A percentile compares a stretch with the other conserved stretches of the same genome.
Evolutionary conservation across 768 basidiomycete genomes (phyloP).

Genomic region (Cystobasidium onofrii): DNA sequence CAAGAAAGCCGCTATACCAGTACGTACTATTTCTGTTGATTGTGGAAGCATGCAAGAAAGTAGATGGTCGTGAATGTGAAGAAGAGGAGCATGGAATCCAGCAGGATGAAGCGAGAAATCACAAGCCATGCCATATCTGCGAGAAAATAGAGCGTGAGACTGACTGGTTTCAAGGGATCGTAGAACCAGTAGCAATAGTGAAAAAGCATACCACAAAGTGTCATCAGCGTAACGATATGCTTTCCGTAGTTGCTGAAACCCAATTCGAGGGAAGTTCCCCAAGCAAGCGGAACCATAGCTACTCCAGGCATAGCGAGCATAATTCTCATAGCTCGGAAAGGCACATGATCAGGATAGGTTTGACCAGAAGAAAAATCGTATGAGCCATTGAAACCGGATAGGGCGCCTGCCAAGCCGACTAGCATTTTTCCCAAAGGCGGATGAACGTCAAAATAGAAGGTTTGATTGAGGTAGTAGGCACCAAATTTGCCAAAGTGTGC

Average conservation of each 20-base stretch:
- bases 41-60: conserved; percentile 90
- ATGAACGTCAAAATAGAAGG: conserved; percentile 99
- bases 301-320: conserved; percentile 91
- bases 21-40: conserved; percentile 83
- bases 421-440: conserved; percentile 99
- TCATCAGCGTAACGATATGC: conserved; percentile 89
- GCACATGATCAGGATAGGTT: conserved; percentile 71
- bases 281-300: conserved; percentile 86
- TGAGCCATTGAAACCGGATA: conserved; percentile 80
- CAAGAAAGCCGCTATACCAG: too few species aligned
- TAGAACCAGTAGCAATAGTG: neutral
- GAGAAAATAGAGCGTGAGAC: neutral
- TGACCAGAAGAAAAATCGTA: conserved; percentile 94
- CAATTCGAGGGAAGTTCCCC: conserved; percentile 92
- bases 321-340: conserved; percentile 89
- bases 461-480: conserved; percentile 85
- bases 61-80: conserved; percentile 97
- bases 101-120: conserved; percentile 91
- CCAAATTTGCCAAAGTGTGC: conserved; percentile 99
- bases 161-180: neutral
- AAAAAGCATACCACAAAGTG: conserved; percentile 72
- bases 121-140: conserved; percentile 91
- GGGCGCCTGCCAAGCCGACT: conserved; percentile 80
- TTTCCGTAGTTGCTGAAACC: conserved; percentile 82
- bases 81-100: conserved; percentile 98